Base-by-base conservation (phyloP, 176 grass and related monocot species). In the Urochloa ruziziensis region DNA sequence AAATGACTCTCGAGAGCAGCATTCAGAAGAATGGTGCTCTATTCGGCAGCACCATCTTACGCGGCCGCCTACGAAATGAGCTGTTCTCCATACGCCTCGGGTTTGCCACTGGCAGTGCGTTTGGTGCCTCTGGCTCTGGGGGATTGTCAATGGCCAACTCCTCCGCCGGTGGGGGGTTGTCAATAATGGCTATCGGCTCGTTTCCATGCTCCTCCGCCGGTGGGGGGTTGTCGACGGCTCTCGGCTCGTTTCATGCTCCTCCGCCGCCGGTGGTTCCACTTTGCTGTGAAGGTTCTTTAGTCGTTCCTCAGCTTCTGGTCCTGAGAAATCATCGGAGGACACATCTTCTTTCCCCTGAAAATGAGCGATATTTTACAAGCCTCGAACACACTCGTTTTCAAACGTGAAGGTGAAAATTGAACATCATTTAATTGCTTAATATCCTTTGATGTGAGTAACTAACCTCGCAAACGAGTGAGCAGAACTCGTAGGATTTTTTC, bases 391-490 rank as follows among this genome's bases (percentile, higher is more conserved):
- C 23, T 25, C 40, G 12, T 54, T 19, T 51, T 49, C 14, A 49
- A 49, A 49, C 3, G 19, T 23, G 18, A 23, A 54, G 51, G 19
- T 54, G 19, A 54, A 19, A 21, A 21, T 5, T 52, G 21, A 52
- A 19, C 18, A 52, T 1, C 49, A 21, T 21, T n/a, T n/a, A n/a
- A n/a, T 19, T 52, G 17, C 14, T 49, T 49, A 68, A 40, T 7
- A 40, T 67, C 12, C 1, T n/a, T 40, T 27, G 17, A 16, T 16
- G 53, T 6, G 47, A 68, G 23, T 44, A 44, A 44, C 6, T 1
- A 21, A 86, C 77, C 84, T 81, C 21, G 77, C 84, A 86, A 6
- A 15, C n/a, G 18, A 80, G 25, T 5, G 84, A 80, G 18, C 84
- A 86, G 9, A 34, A 74, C 1, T 54, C 8, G 51, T 8, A 23